Percentiles rank a stretch among this genome's conserved stretches.
Conservation (phyloP, 1,139 yeast genomes). For the Debaryomyces singareniensis region DNA sequence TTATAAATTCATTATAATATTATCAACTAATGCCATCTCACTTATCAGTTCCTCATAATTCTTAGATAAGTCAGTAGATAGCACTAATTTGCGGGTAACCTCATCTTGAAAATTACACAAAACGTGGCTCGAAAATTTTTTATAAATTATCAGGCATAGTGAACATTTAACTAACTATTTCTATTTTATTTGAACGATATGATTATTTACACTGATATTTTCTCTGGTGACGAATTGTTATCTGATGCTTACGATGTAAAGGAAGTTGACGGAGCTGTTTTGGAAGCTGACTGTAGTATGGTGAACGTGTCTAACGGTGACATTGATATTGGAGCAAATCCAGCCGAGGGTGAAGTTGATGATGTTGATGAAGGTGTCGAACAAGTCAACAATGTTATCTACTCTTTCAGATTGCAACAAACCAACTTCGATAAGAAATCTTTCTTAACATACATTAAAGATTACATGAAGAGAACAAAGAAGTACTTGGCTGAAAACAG, state of each 20-base stretch:
- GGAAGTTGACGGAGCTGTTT: constrained; percentile 82
- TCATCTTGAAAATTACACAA: not conserved
- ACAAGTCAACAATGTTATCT: constrained; percentile 94
- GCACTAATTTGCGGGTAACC: not conserved
- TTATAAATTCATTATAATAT: too few relatives aligned
- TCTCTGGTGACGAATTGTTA: constrained; percentile 93
- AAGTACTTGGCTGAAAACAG: constrained; percentile 76
- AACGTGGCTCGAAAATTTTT: too few relatives aligned
- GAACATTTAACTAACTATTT: too few relatives aligned
- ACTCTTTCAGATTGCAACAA: constrained; percentile 96
- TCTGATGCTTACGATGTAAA: constrained; percentile 94
- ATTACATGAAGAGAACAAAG: constrained; percentile 96
- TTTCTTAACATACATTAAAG: constrained; percentile 91
- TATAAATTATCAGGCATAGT: too few relatives aligned
- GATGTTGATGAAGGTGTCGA: constrained; percentile 75
- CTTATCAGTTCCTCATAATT: too few relatives aligned
- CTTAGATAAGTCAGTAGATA: too few relatives aligned
- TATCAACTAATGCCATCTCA: too few relatives aligned
- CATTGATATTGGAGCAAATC: constrained; percentile 98
- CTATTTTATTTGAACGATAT: constrained; percentile 16
- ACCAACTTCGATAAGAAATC: constrained; percentile 97
- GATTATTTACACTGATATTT: constrained; percentile 58
- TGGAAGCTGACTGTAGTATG: constrained; percentile 96
- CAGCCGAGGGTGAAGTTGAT: constrained; percentile 93
- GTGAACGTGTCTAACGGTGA: constrained; percentile 78